Evolutionary conservation across 2,329 filamentous ascomycete species (phyloP).

Genomic region (Geosmithia morbida): DNA sequence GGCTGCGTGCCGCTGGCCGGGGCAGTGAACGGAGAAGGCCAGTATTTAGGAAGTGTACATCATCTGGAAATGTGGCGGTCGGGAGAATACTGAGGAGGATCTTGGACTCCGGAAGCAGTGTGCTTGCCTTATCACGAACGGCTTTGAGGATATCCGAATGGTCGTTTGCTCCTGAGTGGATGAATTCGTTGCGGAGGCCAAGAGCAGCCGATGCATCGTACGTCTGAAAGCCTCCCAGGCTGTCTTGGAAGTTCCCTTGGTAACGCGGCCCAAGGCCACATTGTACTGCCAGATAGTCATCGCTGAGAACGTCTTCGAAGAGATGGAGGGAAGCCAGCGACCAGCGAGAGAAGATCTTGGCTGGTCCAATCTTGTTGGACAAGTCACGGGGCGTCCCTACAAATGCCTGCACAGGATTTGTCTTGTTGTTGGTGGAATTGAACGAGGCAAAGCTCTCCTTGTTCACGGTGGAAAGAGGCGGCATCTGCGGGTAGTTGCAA

Average conservation of each 20-base stretch:
- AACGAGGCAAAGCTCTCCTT: conserved; percentile 59
- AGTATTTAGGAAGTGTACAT: conserved; percentile 65
- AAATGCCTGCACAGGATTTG: conserved; percentile 74
- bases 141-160: conserved; percentile 82
- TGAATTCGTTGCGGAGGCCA: conserved; percentile 79
- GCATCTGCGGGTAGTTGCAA: conserved; percentile 70
- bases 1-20: conserved; percentile 51
- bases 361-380: conserved; percentile 58
- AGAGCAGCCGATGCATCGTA: conserved; percentile 86
- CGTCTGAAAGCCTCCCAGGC: conserved; percentile 88
- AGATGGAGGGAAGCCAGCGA: conserved; percentile 83
- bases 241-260: conserved; percentile 93
- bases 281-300: conserved; percentile 84
- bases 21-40: conserved; percentile 66
- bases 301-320: conserved; percentile 75
- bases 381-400: conserved; percentile 84
- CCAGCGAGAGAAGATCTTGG: conserved; percentile 66
- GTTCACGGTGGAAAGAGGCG: conserved; percentile 47
- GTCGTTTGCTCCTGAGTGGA: conserved; percentile 81
- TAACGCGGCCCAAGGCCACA: conserved; percentile 83
- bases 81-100: conserved; percentile 76
- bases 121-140: conserved; percentile 72
- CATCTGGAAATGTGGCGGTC: conserved; percentile 64
- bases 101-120: conserved; percentile 65
- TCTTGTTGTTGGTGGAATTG: conserved; percentile 39